A percentile compares a stretch with the other conserved stretches of the same genome.
Evolutionary conservation across 1,284 basidiomycete species (phyloP).

Genomic region (Puccinia horiana): DNA sequence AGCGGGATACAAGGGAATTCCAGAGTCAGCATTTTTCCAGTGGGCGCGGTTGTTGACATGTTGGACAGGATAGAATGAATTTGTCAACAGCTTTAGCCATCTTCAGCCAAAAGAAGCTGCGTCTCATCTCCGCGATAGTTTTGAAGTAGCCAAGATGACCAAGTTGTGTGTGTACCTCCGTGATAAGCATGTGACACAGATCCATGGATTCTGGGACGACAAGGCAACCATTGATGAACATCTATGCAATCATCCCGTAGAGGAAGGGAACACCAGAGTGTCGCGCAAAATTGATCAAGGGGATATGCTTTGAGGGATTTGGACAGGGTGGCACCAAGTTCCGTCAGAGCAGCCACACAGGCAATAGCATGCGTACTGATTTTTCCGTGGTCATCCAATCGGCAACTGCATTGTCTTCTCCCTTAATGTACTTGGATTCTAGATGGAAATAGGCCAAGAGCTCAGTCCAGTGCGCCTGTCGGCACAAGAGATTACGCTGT

Average conservation of each 20-base stretch:
- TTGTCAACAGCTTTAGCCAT: not conserved
- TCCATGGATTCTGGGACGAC: constrained; percentile 56
- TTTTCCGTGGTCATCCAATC: constrained; percentile 58
- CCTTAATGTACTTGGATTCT: constrained; percentile 57
- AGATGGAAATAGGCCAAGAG: constrained; percentile 57
- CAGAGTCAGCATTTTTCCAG: not conserved
- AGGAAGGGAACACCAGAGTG: constrained; percentile 50
- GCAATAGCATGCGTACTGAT: not conserved
- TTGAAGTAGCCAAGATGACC: not conserved
- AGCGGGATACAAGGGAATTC: not conserved
- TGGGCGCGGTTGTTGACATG: not conserved
- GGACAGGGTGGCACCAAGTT: constrained; percentile 22
- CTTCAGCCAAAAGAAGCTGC: not conserved
- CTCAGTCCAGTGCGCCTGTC: constrained; percentile 60
- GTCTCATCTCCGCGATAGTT: not conserved
- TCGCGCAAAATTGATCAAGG: constrained; percentile 55
- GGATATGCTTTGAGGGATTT: constrained; percentile 56
- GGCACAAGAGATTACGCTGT: constrained; percentile 58
- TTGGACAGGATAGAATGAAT: not conserved
- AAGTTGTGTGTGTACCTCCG: not conserved
- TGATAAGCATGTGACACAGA: not conserved
- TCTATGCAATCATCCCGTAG: not conserved
- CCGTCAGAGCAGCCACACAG: not conserved
- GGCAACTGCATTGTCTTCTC: constrained; percentile 59
- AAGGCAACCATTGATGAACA: constrained; percentile 54